Evolutionary conservation across 805 yeast species (phyloP).

Genomic region (Sugiyamaella mastotermitis): DNA sequence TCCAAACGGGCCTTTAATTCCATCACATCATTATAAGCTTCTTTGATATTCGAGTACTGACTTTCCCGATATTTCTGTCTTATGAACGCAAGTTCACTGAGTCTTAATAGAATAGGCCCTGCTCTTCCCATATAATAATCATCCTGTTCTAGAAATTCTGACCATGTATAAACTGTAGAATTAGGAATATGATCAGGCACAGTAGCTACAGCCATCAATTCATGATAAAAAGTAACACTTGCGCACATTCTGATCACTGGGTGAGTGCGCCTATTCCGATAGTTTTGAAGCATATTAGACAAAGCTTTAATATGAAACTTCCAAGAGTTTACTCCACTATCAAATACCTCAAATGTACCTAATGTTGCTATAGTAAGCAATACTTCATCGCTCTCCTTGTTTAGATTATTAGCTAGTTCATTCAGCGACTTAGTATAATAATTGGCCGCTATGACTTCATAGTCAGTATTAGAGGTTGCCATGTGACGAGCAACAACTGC

Average conservation of each 20-base stretch:
- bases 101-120: not conserved
- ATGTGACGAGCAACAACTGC: slow-evolving; percentile 5
- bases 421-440: slow-evolving; percentile 6
- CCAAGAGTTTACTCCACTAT: slow-evolving; percentile 6
- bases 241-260: not conserved
- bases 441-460: not conserved
- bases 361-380: slow-evolving; percentile 4
- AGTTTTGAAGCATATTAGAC: not conserved
- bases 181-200: slow-evolving; percentile 3
- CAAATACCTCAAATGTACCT: slow-evolving; percentile 8
- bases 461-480: not conserved
- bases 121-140: slow-evolving; percentile 6
- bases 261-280: not conserved
- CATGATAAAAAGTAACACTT: slow-evolving; percentile 4
- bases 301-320: slow-evolving; percentile 3
- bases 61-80: too few species aligned
- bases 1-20: too few species aligned
- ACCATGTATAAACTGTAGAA: not conserved
- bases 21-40: too few species aligned
- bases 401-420: not conserved
- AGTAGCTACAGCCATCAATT: slow-evolving; percentile 5
- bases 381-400: not conserved
- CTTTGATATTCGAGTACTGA: too few species aligned
- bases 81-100: slow-evolving; percentile 4
- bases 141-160: not conserved